Evolutionary conservation across 345 rosid genomes (phyloP).

Genomic region (Moricandia arvensis): DNA sequence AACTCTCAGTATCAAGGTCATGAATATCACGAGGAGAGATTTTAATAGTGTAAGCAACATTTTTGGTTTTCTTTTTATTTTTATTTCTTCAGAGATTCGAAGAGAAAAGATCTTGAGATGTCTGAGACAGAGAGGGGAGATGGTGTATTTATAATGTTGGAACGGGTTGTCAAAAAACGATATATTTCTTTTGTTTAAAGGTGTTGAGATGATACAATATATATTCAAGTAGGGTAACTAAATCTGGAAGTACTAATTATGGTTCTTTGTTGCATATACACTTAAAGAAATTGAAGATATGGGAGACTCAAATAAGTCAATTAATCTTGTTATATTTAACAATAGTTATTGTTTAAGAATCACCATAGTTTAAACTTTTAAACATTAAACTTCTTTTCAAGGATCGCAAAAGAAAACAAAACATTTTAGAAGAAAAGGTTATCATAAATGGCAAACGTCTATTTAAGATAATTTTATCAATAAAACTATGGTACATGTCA

Average conservation of each 20-base stretch:
- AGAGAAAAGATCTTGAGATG: background rate
- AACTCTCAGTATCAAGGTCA: slow-evolving; percentile 40
- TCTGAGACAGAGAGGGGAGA: background rate
- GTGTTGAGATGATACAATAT: background rate
- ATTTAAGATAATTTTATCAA: background rate
- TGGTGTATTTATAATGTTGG: slow-evolving; percentile 21
- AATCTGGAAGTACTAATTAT: slow-evolving; percentile 10
- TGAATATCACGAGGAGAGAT: slow-evolving; percentile 36
- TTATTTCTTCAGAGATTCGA: background rate
- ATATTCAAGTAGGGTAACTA: background rate
- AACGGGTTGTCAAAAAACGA: background rate
- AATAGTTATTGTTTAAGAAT: background rate
- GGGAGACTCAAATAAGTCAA: slow-evolving; percentile 11
- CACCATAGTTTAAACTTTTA: background rate
- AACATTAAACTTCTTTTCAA: background rate
- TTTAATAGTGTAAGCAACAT: slow-evolving; percentile 35
- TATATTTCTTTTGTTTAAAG: background rate
- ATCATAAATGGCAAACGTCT: background rate
- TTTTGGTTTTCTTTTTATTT: background rate
- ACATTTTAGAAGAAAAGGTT: background rate
- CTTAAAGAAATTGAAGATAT: slow-evolving; percentile 20
- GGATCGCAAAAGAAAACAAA: background rate
- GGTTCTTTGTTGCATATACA: background rate
- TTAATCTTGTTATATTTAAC: slow-evolving; percentile 2
- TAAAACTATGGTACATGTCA: background rate